These are phyloP conservation scores for Seminavis robusta DNA, from an alignment of 108 stramenopile genomes.

Conservation along the genomic window DNA sequence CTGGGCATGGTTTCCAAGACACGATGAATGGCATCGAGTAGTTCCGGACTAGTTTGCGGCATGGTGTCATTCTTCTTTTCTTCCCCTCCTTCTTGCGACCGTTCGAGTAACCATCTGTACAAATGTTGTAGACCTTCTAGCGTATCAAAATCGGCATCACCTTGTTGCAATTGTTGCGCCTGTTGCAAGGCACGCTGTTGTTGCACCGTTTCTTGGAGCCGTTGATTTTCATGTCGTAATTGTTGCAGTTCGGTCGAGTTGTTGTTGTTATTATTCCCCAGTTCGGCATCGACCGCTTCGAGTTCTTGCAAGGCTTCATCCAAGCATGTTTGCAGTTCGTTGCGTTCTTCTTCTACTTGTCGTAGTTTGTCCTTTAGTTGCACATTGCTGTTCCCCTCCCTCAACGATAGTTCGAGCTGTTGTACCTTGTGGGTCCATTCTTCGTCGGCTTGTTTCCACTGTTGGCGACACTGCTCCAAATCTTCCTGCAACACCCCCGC, in stretches of 20 bases:
- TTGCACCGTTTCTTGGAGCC: not conserved
- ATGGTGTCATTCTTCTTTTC: not conserved
- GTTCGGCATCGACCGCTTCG: conserved; percentile 53
- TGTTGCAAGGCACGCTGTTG: no score
- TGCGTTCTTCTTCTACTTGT: conserved; percentile 45
- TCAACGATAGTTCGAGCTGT: conserved; percentile 19
- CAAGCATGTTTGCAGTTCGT: conserved; percentile 49
- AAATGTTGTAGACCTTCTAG: conserved; percentile 39
- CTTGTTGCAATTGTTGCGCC: not conserved
- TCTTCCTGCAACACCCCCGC: conserved; percentile 25
- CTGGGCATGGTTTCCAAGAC: conserved; percentile 7
- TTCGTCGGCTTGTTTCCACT: conserved; percentile 50
- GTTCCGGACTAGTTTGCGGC: conserved; percentile 4
- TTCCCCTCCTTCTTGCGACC: conserved; percentile 3
- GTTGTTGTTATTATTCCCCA: conserved; percentile 15
- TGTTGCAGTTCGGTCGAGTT: not conserved
- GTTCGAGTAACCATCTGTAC: conserved; percentile 40
- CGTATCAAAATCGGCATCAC: not conserved
- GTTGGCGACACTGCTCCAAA: conserved; percentile 28
- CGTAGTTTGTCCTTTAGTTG: conserved; percentile 24
- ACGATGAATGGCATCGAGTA: conserved; percentile 22
- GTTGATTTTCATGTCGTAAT: conserved; percentile 2
- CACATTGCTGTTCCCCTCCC: not conserved
- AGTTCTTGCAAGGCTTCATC: conserved; percentile 59
- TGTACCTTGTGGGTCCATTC: conserved; percentile 38